Base-by-base conservation (phyloP, 768 basidiomycete species). In the Leucosporidium scottii region DNA sequence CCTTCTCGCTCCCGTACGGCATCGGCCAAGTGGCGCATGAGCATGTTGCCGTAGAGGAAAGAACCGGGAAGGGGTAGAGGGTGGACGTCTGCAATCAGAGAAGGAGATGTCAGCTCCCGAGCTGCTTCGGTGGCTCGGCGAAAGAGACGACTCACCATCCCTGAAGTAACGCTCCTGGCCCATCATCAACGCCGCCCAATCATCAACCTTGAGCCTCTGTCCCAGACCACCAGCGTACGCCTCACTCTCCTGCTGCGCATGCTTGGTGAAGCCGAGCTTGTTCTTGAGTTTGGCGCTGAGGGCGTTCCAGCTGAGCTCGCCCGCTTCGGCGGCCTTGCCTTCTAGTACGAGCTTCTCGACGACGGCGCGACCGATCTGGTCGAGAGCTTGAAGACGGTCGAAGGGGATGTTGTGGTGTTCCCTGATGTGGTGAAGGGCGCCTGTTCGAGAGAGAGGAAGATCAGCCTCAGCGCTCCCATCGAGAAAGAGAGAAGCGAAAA, bases 121-220 rank as follows among this genome's bases (percentile, higher is more conserved):
- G 39, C 39, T 44, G 39, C 8, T 44, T 44, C 39, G 39, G 8
- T 15, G n/a, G 10, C 15, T 44, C 39, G 39, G 34, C 34, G 34
- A 36, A 44, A 44, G 39, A 44, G 8, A 8, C 39, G 8, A 44
- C 39, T 44, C 39, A 44, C 39, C 61, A 34, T 71, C 70, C 0
- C 60, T 51, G 49, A 71, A 67, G 31, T 62, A n/a, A 1, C 21
- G 34, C 1, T 60, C 49, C 47, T 71, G 70, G 1, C 70, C 69
- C 62, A 65, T 56, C 68, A 69, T 69, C 36, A 27, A 31, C 20
- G 55, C n/a, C 18, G 64, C 68, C 68, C 68, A 69, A 30, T 69
- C 68, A 25, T 69, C 68, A 5, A 62, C 18, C 28, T 61, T 48
- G 47, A 66, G 25, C 36, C 65, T 28, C 13, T 39, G 17, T 20